A percentile compares a stretch with the other conserved stretches of the same genome.
Evolutionary conservation across 2,329 filamentous ascomycete species (phyloP).

Genomic region (Colletotrichum euphorbiae): DNA sequence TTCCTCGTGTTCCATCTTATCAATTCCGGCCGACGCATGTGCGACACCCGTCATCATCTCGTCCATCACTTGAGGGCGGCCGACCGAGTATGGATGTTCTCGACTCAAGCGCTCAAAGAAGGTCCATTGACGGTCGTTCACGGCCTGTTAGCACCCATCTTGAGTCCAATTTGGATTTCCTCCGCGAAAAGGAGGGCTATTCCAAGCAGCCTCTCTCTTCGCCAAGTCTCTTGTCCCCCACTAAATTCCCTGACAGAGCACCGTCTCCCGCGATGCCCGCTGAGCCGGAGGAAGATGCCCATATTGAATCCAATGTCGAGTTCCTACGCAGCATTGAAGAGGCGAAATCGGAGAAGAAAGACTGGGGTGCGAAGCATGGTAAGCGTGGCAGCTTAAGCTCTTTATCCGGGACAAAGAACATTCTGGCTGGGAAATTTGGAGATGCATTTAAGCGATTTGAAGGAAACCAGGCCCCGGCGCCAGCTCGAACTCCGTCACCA

Average conservation of each 20-base stretch:
- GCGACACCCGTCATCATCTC: constrained; percentile 61
- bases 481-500: constrained; percentile 61
- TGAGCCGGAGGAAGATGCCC: constrained; percentile 68
- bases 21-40: constrained; percentile 45
- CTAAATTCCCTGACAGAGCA: constrained; percentile 51
- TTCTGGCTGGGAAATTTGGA: constrained; percentile 89
- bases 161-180: constrained; percentile 83
- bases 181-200: constrained; percentile 79
- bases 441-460: constrained; percentile 96
- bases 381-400: constrained; percentile 82
- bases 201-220: constrained; percentile 54
- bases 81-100: constrained; percentile 74
- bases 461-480: constrained; percentile 55
- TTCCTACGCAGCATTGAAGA: constrained; percentile 83
- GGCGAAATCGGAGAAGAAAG: constrained; percentile 67
- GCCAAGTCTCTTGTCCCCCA: constrained; percentile 48
- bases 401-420: constrained; percentile 79
- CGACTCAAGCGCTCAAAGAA: constrained; percentile 63
- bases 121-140: constrained; percentile 66
- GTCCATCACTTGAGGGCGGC: constrained; percentile 78
- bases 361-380: constrained; percentile 64
- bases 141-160: constrained; percentile 87
- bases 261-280: constrained; percentile 54
- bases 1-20: constrained; percentile 43
- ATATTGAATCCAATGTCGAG: constrained; percentile 83